These are phyloP conservation scores for Psilocybe azurescens DNA, from an alignment of 768 basidiomycete genomes.

Conservation along the genomic window DNA sequence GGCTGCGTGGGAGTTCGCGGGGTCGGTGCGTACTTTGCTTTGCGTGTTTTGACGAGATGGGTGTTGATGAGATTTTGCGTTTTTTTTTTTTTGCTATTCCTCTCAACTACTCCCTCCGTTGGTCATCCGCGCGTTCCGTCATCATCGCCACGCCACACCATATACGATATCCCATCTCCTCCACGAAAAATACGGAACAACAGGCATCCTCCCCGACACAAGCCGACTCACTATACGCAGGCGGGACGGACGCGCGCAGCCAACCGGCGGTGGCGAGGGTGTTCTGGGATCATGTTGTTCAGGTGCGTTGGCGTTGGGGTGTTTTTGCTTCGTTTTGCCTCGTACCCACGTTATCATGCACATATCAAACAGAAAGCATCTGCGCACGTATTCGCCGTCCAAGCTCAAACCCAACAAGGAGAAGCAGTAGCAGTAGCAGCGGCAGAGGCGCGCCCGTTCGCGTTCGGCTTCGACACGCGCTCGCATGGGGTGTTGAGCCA, in stretches of 20 bases:
- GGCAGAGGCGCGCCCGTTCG: slow-evolving; percentile 30
- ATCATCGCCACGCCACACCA: too few species aligned
- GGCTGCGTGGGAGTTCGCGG: slow-evolving; percentile 39
- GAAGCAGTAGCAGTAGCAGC: background rate
- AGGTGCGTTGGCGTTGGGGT: background rate
- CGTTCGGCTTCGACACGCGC: slow-evolving; percentile 68
- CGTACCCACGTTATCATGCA: too few species aligned
- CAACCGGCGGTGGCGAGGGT: background rate
- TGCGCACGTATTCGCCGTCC: slow-evolving; percentile 57
- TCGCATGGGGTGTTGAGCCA: slow-evolving; percentile 72
- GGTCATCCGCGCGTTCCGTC: too few species aligned
- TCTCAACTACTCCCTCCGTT: too few species aligned
- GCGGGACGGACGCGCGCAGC: background rate
- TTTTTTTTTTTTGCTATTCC: slow-evolving; percentile 1
- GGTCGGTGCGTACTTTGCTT: background rate
- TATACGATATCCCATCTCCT: too few species aligned
- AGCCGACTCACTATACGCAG: background rate
- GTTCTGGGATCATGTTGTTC: background rate
- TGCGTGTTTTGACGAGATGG: background rate
- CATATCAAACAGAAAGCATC: slow-evolving; percentile 53
- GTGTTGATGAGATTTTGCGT: background rate
- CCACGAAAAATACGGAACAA: too few species aligned
- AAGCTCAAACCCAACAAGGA: slow-evolving; percentile 15
- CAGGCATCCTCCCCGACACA: background rate
- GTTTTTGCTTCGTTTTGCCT: background rate